Evolutionary conservation across 148 eudicot species (phyloP).

Genomic region (Gaultheria prostrata): DNA sequence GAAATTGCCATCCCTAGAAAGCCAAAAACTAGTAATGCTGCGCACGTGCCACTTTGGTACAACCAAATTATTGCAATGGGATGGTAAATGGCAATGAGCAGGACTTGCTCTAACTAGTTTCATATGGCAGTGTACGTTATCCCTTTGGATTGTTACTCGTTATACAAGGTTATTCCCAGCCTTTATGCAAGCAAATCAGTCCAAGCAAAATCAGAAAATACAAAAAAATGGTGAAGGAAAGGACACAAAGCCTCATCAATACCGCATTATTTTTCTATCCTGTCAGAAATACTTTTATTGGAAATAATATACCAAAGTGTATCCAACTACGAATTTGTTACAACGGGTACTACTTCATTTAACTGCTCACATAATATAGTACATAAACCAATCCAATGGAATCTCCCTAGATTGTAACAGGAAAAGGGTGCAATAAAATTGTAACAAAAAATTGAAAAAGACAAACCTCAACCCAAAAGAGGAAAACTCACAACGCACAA

Average conservation of each 20-base stretch:
- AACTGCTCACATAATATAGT: constrained; percentile 28
- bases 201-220: background rate
- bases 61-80: too few species aligned
- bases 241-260: background rate
- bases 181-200: background rate
- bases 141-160: background rate
- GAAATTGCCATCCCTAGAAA: too few species aligned
- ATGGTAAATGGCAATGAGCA: too few species aligned
- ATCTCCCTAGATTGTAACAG: constrained; percentile 15
- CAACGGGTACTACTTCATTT: constrained; percentile 21
- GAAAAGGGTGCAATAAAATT: constrained; percentile 14
- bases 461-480: constrained; percentile 10
- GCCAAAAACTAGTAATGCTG: too few species aligned
- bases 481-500: constrained; percentile 24
- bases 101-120: background rate
- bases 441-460: background rate
- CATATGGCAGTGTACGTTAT: background rate
- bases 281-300: background rate
- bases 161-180: background rate
- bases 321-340: constrained; percentile 26
- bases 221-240: background rate
- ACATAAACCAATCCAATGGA: constrained; percentile 39
- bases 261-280: background rate
- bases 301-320: background rate
- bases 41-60: too few species aligned